Percentiles rank a stretch among this genome's conserved stretches.
Conservation (phyloP, 257 asterid genomes). For the Voacanga thouarsii region DNA sequence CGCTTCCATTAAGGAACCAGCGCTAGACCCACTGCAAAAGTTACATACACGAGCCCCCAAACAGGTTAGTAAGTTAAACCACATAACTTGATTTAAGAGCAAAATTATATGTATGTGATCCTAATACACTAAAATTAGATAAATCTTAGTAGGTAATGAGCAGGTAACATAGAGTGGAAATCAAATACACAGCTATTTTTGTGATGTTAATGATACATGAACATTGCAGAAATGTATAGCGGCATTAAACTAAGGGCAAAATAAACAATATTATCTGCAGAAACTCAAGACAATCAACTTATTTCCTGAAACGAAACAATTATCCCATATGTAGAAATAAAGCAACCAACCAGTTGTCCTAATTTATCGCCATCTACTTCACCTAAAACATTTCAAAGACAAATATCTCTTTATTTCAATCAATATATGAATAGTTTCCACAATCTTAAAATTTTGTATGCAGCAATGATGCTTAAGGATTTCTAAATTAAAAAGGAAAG, state of each 20-base stretch:
- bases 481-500: background rate
- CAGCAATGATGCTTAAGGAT: background rate
- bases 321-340: background rate
- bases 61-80: background rate
- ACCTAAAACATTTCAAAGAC: background rate
- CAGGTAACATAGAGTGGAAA: background rate
- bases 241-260: background rate
- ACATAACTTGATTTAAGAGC: background rate
- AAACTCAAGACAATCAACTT: background rate
- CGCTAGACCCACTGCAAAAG: conserved; percentile 81
- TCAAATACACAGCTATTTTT: background rate
- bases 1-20: conserved; percentile 85
- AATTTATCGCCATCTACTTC: background rate
- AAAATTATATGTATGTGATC: background rate
- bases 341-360: background rate
- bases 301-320: background rate
- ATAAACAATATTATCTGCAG: background rate
- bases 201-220: background rate
- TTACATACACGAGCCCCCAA: background rate
- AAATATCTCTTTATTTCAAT: background rate
- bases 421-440: background rate
- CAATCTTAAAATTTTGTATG: background rate
- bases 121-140: background rate
- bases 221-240: background rate
- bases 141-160: background rate